Base-by-base conservation (phyloP, 2,329 filamentous ascomycete genomes). In the Monilinia fructigena region DNA sequence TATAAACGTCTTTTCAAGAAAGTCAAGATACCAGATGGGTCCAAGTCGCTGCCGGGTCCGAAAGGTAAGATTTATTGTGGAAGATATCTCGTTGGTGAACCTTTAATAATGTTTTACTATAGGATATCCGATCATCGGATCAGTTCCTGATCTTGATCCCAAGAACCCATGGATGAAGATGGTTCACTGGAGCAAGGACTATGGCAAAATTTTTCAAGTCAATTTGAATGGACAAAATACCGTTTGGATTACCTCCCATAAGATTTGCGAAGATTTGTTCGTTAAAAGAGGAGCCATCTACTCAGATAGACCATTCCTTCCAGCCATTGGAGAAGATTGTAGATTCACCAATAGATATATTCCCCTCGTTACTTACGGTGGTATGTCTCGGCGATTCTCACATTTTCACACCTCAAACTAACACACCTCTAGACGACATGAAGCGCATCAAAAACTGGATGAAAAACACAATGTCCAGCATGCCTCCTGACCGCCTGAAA, bases 151-250 rank as follows among this genome's bases (percentile, higher is more conserved):
- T 26, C 60, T 70, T 12, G 61, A 67, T 2, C 35, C 61, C 4
- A 69, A 70, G 45, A 63, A 80, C 69, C 77, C 74, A 31, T 81
- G 79, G 79, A 68, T 80, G 20, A 77, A 79, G 63, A 80, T 81
- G 72, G 72, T 76, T 18, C 71, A 75, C 35, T 79, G 77, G 75
- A 71, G 74, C 31, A 70, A 77, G 20, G 67, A 74, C 62, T 75
- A 77, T 64, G 76, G 81, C 2, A 75, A 78, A 6, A 77, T 84
- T 40, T 82, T 78, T 69, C 77, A 77, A 12, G 72, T 83, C 42
- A 76, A 78, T 52, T 77, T 83, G 62, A 79, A 78, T 7, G 81
- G 79, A 20, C 71, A 74, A 14, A 74, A 74, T 26, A 75, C 78
- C 58, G 72, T 79, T 60, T 69, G 80, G 38, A 73, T 81, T 26